These are phyloP conservation scores for Pyropia haitanensis DNA, from an alignment of 23 red algal genomes.

Conservation along the genomic window DNA sequence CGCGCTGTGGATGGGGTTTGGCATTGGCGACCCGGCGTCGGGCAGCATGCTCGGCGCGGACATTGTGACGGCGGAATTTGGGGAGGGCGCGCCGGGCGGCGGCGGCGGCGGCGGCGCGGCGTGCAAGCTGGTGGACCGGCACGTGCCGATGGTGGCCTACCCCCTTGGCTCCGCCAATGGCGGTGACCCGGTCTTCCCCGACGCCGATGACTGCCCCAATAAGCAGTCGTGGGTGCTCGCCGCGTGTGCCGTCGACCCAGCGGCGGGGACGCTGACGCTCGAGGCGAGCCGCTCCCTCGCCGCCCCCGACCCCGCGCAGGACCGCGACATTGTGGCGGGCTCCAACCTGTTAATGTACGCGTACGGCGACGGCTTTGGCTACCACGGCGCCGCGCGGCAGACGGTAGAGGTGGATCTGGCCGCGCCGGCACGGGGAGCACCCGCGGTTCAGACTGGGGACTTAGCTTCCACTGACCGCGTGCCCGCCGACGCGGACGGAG, in stretches of 20 bases:
- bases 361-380: constrained; percentile 29
- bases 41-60: constrained; percentile 54
- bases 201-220: constrained; percentile 28
- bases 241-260: constrained; percentile 6
- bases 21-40: constrained; percentile 23
- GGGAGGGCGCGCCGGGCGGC: too few relatives aligned
- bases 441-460: not conserved
- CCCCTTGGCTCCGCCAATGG: constrained; percentile 10
- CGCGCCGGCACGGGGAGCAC: not conserved
- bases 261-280: constrained; percentile 11
- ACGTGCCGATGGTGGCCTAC: constrained; percentile 39
- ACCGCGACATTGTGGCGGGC: constrained; percentile 15
- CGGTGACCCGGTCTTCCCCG: constrained; percentile 17
- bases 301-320: constrained; percentile 28
- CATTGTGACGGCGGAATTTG: constrained; percentile 47
- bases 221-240: constrained; percentile 23
- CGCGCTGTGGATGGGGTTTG: constrained; percentile 24
- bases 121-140: constrained; percentile 25
- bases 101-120: not conserved
- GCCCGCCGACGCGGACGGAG: constrained; percentile 37
- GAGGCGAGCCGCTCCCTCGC: constrained; percentile 31
- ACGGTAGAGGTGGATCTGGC: constrained; percentile 9
- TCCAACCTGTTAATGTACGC: constrained; percentile 30
- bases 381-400: constrained; percentile 17
- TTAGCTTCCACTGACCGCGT: not conserved